Evolutionary conservation across 345 rosid genomes (phyloP), one percentile per base, ranked within the genome.

Genomic region (Triadica sebifera): DNA sequence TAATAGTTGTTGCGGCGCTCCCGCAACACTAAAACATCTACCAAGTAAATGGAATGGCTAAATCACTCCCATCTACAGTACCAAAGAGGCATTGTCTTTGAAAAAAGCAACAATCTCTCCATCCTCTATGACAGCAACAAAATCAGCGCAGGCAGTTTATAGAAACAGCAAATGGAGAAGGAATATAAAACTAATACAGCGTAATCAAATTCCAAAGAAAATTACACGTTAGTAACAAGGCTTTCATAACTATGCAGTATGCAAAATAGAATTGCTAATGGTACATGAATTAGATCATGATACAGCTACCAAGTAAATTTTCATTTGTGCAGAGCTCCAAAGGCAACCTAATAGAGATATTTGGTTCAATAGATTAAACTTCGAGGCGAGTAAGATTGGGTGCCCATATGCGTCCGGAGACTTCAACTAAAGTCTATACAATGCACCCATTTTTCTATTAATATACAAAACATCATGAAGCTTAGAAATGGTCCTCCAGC

Each of bases 381-480:
- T 12, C 46, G 38, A 66, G 11, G 12, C 12, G 55, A 22, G n/a
- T 13, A n/a, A n/a, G 22, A 2, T 12, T 2, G 37, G 34, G 68
- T 20, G 22, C 17, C 10, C 47, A 17, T 4, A n/a, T 8, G 51
- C 22, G 50, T 13, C 50, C n/a, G 0, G 15, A 51, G 20, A 62
- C 69, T 74, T 69, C 64, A 47, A 51, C 61, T 63, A 7, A 56
- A 56, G 60, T 55, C 80, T 56, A 78, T 41, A 75, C 20, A 64
- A 67, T n/a, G 66, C 68, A 13, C 65, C 82, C 71, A 66, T 78
- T 69, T 76, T 72, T 77, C 88, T 83, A 84, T 19, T 85, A 84
- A 86, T 89, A 75, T 87, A 89, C 93, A 89, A 62, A 73, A 63
- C 79, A 34, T 67, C 81, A 80, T 70, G 67, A 43, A 57, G 71